Evolutionary conservation across 768 basidiomycete genomes (phyloP).

Genomic region (Clavulina sp.): DNA sequence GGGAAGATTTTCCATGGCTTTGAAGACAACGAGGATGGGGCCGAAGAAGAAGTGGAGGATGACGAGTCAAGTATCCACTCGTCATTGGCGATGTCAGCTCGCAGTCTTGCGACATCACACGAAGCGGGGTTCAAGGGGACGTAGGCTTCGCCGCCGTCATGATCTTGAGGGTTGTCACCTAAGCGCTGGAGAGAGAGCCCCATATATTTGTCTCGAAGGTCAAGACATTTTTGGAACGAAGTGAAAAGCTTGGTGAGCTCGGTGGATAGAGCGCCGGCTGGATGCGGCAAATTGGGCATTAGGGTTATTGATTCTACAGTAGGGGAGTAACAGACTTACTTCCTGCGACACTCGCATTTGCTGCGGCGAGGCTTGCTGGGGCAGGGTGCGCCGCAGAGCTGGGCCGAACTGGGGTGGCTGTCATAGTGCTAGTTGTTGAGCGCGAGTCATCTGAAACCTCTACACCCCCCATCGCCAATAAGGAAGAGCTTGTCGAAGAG

Average conservation of each 20-base stretch:
- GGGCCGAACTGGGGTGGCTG: background rate
- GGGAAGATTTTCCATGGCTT: constrained; percentile 82
- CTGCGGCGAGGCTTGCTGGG: background rate
- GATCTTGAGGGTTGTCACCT: constrained; percentile 86
- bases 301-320: background rate
- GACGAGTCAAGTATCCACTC: constrained; percentile 4
- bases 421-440: background rate
- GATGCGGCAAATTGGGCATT: background rate
- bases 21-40: constrained; percentile 18
- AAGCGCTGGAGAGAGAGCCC: constrained; percentile 69
- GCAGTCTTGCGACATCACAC: constrained; percentile 48
- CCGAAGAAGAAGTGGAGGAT: no score
- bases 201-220: constrained; percentile 93
- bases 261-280: constrained; percentile 12
- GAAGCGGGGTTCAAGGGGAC: constrained; percentile 46
- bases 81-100: constrained; percentile 32
- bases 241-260: constrained; percentile 34
- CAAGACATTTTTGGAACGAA: constrained; percentile 67
- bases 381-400: background rate
- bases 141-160: constrained; percentile 62
- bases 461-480: no score
- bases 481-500: no score
- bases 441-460: constrained; percentile 10
- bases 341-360: constrained; percentile 6
- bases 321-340: constrained; percentile 6